Conservation (phyloP, 2,329 filamentous ascomycete genomes). For the Botrytis fragariae region DNA sequence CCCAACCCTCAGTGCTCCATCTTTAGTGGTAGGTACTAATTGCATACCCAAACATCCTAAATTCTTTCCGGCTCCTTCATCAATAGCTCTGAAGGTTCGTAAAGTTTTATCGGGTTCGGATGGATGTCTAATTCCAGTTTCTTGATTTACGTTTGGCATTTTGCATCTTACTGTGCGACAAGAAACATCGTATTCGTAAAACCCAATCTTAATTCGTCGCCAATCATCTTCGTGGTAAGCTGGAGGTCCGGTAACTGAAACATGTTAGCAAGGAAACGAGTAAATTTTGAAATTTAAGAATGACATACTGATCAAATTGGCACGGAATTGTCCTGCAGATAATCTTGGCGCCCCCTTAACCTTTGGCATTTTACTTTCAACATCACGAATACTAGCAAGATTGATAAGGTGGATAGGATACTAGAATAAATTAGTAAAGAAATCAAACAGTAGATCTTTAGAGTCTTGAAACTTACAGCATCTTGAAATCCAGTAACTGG, state of each 20-base stretch:
- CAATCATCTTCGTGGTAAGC: conserved; percentile 70
- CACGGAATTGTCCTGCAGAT: conserved; percentile 63
- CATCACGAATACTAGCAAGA: conserved; percentile 59
- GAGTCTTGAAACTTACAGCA: conserved; percentile 51
- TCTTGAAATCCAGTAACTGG: conserved; percentile 68
- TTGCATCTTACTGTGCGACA: conserved; percentile 69
- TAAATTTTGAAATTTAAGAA: background rate
- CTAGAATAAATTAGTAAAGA: conserved; percentile 41
- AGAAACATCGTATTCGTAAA: conserved; percentile 57
- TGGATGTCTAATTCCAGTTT: conserved; percentile 35
- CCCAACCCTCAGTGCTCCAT: conserved; percentile 36
- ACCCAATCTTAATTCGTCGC: conserved; percentile 55
- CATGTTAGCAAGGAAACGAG: background rate
- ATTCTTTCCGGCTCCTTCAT: conserved; percentile 53
- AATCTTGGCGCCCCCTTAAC: conserved; percentile 46
- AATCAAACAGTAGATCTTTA: background rate
- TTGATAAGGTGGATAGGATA: conserved; percentile 70
- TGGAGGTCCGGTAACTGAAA: conserved; percentile 53
- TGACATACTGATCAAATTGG: conserved; percentile 59
- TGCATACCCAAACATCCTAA: conserved; percentile 64
- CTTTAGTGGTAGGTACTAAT: conserved; percentile 52
- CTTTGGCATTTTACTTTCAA: conserved; percentile 55
- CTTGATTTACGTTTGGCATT: conserved; percentile 66
- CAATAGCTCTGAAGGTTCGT: conserved; percentile 57
- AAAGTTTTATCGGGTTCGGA: conserved; percentile 60